Evolutionary conservation across 306 rosid genomes (phyloP).

Genomic region (Pyrus betulifolia): DNA sequence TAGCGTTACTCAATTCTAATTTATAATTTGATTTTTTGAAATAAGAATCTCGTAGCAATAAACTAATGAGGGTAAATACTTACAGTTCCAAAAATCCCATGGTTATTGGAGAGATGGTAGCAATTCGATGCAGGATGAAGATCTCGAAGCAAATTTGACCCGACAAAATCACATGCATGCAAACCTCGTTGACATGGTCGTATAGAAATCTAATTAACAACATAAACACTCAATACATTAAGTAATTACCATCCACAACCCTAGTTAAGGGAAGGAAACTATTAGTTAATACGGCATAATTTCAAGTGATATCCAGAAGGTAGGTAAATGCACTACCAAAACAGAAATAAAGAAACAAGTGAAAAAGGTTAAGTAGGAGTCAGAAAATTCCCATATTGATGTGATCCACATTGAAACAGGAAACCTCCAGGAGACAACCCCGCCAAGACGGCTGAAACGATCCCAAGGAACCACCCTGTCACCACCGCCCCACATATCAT

Average conservation of each 20-base stretch:
- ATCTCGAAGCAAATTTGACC: background rate
- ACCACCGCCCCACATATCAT: slow-evolving; percentile 28
- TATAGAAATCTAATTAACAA: no score
- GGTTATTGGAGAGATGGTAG: no score
- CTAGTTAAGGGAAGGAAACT: background rate
- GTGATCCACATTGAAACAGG: slow-evolving; percentile 11
- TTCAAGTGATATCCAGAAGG: background rate
- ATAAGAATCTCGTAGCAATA: no score
- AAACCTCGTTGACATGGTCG: no score
- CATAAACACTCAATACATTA: background rate
- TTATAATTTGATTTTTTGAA: no score
- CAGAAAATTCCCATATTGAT: slow-evolving; percentile 2
- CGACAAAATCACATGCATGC: background rate
- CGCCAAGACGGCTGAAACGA: slow-evolving; percentile 22
- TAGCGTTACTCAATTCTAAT: no score
- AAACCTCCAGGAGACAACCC: slow-evolving; percentile 14
- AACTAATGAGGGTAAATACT: no score
- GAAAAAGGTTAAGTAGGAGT: slow-evolving; percentile 35
- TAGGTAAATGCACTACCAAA: background rate
- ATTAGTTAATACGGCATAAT: background rate
- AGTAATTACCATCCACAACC: background rate
- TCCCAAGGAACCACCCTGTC: slow-evolving; percentile 37
- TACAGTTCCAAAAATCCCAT: no score
- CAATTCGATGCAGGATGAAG: no score
- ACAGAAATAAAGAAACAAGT: background rate